phyloP scores from a whole-genome alignment of 2,329 filamentous ascomycete species.

The Penicillium fuscoglaucum region DNA sequence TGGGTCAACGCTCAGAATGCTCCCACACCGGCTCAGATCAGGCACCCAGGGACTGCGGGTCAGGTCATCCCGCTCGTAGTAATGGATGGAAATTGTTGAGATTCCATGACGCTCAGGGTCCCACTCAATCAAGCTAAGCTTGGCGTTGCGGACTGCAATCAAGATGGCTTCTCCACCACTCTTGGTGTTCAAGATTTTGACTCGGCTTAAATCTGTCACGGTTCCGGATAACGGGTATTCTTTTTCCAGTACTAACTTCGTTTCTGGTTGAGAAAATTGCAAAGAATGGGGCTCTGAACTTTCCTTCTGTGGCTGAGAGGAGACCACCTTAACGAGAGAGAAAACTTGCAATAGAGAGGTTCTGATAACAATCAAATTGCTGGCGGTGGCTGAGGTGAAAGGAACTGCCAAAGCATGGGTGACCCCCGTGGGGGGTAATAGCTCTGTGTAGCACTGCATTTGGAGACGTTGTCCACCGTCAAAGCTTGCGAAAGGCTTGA shows the following conservation, averaged over 20 bases:
- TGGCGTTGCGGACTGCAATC: constrained; percentile 84
- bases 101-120: constrained; percentile 76
- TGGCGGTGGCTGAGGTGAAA: constrained; percentile 72
- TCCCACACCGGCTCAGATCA: constrained; percentile 72
- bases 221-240: constrained; percentile 84
- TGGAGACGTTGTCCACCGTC: neutral
- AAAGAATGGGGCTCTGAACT: constrained; percentile 52
- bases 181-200: constrained; percentile 70
- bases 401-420: constrained; percentile 80
- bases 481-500: neutral
- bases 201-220: constrained; percentile 75
- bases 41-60: constrained; percentile 79
- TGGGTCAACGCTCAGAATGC: constrained; percentile 83
- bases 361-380: constrained; percentile 87
- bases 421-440: constrained; percentile 90
- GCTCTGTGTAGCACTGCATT: constrained; percentile 98
- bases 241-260: constrained; percentile 78
- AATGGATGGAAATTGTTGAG: constrained; percentile 91
- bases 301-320: constrained; percentile 45
- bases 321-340: constrained; percentile 65
- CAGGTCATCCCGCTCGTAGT: constrained; percentile 93
- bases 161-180: constrained; percentile 82
- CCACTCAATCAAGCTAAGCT: constrained; percentile 92
- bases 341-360: constrained; percentile 93
- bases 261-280: constrained; percentile 63